phyloP scores from a whole-genome alignment of 352 stramenopile species.

The Phytophthora cryptogea region DNA sequence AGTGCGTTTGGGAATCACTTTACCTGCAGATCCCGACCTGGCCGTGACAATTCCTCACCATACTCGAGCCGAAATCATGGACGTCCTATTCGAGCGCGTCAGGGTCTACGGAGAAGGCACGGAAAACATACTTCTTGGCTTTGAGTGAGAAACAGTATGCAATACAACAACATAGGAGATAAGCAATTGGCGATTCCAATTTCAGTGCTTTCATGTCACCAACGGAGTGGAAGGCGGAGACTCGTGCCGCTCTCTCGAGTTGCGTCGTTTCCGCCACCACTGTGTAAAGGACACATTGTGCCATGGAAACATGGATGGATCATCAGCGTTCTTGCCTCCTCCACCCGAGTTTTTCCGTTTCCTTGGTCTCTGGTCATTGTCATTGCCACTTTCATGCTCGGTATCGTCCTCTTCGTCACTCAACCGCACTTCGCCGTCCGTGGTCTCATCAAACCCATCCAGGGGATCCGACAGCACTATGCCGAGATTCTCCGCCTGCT shows the following conservation, averaged over 20 bases:
- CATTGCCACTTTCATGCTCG: conserved; percentile 24
- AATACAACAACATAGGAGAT: conserved; percentile 3
- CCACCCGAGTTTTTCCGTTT: conserved; percentile 35
- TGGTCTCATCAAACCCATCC: conserved; percentile 61
- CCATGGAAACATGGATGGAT: conserved; percentile 67
- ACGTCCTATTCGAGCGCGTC: conserved; percentile 68
- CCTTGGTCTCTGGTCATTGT: conserved; percentile 33
- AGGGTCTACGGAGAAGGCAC: conserved; percentile 59
- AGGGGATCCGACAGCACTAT: conserved; percentile 35
- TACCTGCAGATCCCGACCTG: conserved; percentile 26
- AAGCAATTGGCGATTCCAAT: conserved; percentile 16
- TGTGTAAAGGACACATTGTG: conserved; percentile 77
- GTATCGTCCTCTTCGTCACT: conserved; percentile 69
- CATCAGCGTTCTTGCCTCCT: conserved; percentile 27
- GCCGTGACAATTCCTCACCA: conserved; percentile 15
- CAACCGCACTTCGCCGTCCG: conserved; percentile 61
- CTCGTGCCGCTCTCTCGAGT: conserved; percentile 28
- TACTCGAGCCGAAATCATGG: conserved; percentile 45
- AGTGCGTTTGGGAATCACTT: conserved; percentile 20
- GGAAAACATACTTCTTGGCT: conserved; percentile 58
- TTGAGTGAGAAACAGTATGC: conserved; percentile 48
- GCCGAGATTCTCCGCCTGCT: conserved; percentile 44
- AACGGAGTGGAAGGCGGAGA: conserved; percentile 18
- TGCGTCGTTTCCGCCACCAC: conserved; percentile 71
- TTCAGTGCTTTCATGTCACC: conserved; percentile 17